Conservation (phyloP, 192 early-diverging fungal genomes). For the Podila horticola region DNA sequence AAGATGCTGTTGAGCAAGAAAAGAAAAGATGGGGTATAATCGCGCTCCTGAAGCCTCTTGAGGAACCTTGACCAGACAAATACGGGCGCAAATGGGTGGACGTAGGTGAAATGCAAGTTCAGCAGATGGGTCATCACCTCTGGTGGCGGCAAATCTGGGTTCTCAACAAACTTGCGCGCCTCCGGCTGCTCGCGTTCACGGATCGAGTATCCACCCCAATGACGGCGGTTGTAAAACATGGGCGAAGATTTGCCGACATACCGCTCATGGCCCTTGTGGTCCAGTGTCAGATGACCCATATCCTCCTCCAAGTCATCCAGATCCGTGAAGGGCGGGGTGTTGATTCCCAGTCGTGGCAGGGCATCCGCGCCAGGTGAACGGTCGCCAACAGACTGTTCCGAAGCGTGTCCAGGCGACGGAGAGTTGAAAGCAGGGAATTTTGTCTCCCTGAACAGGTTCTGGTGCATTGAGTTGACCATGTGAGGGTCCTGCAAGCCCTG, state of each 20-base stretch:
- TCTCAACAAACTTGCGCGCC: conserved; percentile 46
- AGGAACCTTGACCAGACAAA: conserved; percentile 66
- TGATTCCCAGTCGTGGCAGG: conserved; percentile 18
- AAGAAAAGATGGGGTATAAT: conserved; percentile 55
- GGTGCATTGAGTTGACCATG: conserved; percentile 20
- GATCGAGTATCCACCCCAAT: conserved; percentile 56
- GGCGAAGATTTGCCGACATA: conserved; percentile 77
- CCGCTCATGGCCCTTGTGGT: conserved; percentile 75
- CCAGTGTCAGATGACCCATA: conserved; percentile 74
- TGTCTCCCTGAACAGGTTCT: conserved; percentile 22
- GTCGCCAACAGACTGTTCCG: conserved; percentile 26
- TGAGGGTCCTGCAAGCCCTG: conserved; percentile 15
- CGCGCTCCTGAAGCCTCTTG: conserved; percentile 43
- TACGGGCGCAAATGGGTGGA: conserved; percentile 76
- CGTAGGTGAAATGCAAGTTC: conserved; percentile 71
- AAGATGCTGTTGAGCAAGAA: conserved; percentile 65
- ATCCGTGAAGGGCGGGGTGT: conserved; percentile 48
- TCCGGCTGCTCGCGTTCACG: conserved; percentile 44
- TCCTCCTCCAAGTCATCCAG: conserved; percentile 64
- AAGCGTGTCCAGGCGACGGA: conserved; percentile 32
- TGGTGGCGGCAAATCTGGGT: conserved; percentile 63
- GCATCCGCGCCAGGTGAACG: conserved; percentile 16
- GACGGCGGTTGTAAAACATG: conserved; percentile 70
- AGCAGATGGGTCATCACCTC: conserved; percentile 69
- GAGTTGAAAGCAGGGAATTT: conserved; percentile 27